phyloP scores from a whole-genome alignment of 116 monocot species.

The Trichopus zeylanicus region DNA sequence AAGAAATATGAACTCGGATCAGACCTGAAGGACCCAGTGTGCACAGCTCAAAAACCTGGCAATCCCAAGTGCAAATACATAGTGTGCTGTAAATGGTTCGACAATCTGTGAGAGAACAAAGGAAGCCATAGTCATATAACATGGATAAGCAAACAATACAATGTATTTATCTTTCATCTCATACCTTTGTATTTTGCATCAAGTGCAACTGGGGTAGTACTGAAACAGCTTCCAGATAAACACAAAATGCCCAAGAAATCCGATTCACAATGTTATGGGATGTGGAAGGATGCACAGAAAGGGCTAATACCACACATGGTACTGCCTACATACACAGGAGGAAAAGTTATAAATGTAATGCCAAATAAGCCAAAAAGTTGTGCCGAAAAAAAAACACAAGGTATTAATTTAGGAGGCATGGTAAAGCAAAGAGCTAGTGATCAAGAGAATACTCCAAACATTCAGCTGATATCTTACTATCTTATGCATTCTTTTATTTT shows the following conservation, averaged over 20 bases:
- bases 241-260: conserved; percentile 84
- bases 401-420: too few relatives aligned
- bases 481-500: too few relatives aligned
- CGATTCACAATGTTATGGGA: conserved; percentile 53
- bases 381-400: neutral
- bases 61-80: conserved; percentile 74
- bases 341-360: neutral
- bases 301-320: conserved; percentile 61
- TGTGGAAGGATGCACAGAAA: conserved; percentile 61
- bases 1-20: neutral
- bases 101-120: conserved; percentile 39
- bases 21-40: conserved; percentile 81
- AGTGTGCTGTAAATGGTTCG: conserved; percentile 81
- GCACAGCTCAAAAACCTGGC: conserved; percentile 77
- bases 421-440: too few relatives aligned
- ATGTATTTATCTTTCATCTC: neutral
- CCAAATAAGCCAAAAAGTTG: too few relatives aligned
- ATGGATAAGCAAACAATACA: neutral
- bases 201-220: conserved; percentile 72
- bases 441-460: too few relatives aligned
- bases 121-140: neutral
- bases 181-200: conserved; percentile 85
- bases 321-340: conserved; percentile 26
- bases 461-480: too few relatives aligned
- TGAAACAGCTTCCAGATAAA: conserved; percentile 79